These are phyloP conservation scores for Aspergillus indologenus DNA, from an alignment of 495 filamentous ascomycete genomes.

Conservation along the genomic window DNA sequence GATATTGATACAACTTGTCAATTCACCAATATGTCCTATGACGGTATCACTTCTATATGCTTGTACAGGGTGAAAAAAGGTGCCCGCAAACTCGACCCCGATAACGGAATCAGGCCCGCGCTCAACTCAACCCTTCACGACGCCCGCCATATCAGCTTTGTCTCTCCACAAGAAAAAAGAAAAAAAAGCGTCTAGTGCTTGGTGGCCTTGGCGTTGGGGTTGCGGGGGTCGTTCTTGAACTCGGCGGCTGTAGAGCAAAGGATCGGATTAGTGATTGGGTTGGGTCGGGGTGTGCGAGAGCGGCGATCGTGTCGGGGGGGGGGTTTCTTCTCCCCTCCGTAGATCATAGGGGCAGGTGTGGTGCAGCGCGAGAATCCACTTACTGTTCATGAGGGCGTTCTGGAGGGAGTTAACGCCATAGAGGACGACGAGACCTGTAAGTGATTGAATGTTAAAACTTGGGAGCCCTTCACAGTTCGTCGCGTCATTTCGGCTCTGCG, in stretches of 20 bases:
- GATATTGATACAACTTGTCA: conserved; percentile 46
- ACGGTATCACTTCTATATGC: conserved; percentile 45
- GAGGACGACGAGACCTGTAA: conserved; percentile 70
- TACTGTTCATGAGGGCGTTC: conserved; percentile 68
- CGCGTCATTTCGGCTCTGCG: neutral
- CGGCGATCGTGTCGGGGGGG: neutral
- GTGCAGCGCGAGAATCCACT: too few species aligned
- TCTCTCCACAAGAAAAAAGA: too few species aligned
- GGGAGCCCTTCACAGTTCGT: neutral
- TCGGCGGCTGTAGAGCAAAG: conserved; percentile 63
- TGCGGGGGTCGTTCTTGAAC: conserved; percentile 94
- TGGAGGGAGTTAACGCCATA: conserved; percentile 84
- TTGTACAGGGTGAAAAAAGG: conserved; percentile 38
- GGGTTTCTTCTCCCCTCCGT: too few species aligned
- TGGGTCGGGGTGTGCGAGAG: too few species aligned
- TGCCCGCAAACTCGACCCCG: conserved; percentile 31
- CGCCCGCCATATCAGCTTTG: conserved; percentile 12
- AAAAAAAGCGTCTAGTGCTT: conserved; percentile 33
- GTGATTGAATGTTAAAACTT: conserved; percentile 32
- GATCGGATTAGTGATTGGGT: neutral
- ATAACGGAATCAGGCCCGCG: conserved; percentile 23
- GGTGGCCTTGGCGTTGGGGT: conserved; percentile 65
- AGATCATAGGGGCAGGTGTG: too few species aligned
- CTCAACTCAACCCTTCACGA: conserved; percentile 7
- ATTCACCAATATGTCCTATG: conserved; percentile 40